Evolutionary conservation across 1,284 basidiomycete genomes (phyloP).

Genomic region (Vanrija humicola): DNA sequence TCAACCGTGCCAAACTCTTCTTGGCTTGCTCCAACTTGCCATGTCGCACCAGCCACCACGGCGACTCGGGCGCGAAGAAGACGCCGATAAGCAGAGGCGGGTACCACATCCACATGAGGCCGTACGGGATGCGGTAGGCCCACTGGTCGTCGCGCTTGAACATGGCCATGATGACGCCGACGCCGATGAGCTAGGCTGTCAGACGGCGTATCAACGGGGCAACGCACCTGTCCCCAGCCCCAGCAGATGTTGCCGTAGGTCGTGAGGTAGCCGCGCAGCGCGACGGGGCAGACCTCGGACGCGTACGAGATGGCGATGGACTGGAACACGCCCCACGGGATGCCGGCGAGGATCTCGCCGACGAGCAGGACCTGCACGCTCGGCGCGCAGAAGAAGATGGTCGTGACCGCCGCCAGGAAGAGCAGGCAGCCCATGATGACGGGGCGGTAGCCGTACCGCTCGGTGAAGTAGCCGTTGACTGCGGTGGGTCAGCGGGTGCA

Average conservation of each 20-base stretch:
- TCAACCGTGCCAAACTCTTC: conserved; percentile 43
- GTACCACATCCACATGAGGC: conserved; percentile 31
- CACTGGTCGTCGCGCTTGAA: conserved; percentile 28
- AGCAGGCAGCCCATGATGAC: conserved; percentile 30
- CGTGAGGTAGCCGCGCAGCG: conserved; percentile 44
- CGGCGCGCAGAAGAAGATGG: conserved; percentile 37
- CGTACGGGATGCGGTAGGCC: conserved; percentile 37
- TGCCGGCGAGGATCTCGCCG: conserved; percentile 29
- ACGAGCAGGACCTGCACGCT: conserved; percentile 30
- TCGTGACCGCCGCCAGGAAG: conserved; percentile 30
- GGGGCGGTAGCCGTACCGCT: conserved; percentile 42
- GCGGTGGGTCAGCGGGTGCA: not conserved
- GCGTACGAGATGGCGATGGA: conserved; percentile 38
- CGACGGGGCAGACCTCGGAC: conserved; percentile 48
- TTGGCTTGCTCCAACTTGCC: conserved; percentile 50
- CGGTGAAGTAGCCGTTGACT: conserved; percentile 43
- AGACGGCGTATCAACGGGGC: conserved; percentile 36
- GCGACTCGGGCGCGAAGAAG: conserved; percentile 19
- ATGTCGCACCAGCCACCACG: conserved; percentile 8
- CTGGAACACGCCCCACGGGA: conserved; percentile 28
- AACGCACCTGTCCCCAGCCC: conserved; percentile 40
- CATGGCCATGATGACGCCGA: conserved; percentile 40
- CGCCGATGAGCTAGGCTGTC: conserved; percentile 33
- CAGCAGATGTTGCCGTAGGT: conserved; percentile 48
- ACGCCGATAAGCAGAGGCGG: conserved; percentile 34